Evolutionary conservation across 1,139 yeast species (phyloP).

Genomic region (Arxiozyma telluris): DNA sequence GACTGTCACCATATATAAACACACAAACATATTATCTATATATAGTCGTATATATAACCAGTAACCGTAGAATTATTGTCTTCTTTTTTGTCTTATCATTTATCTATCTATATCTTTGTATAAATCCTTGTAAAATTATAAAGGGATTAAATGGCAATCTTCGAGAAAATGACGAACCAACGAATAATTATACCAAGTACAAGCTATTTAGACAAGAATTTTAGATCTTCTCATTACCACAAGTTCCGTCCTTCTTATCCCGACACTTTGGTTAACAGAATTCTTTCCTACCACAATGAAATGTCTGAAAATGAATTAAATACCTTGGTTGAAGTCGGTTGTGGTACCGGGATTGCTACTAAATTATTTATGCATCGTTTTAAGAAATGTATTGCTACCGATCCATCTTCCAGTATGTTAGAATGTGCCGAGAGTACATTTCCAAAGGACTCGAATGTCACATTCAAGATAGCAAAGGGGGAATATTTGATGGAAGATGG

Average conservation of each 20-base stretch:
- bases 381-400: slow-evolving; percentile 54
- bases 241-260: slow-evolving; percentile 52
- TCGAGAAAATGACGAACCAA: too few species aligned
- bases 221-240: slow-evolving; percentile 45
- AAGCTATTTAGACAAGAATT: slow-evolving; percentile 32
- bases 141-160: too few species aligned
- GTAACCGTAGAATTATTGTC: too few species aligned
- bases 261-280: slow-evolving; percentile 15
- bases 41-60: too few species aligned
- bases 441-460: slow-evolving; percentile 5
- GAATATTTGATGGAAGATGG: slow-evolving; percentile 25
- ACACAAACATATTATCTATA: too few species aligned
- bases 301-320: too few species aligned
- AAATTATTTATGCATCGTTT: slow-evolving; percentile 35
- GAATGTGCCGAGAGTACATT: slow-evolving; percentile 34
- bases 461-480: slow-evolving; percentile 24
- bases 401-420: slow-evolving; percentile 57
- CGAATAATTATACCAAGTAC: slow-evolving; percentile 6
- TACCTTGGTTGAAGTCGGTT: too few species aligned
- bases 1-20: too few species aligned
- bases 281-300: too few species aligned
- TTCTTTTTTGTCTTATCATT: too few species aligned
- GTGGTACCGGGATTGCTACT: slow-evolving; percentile 55
- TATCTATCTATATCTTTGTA: too few species aligned
- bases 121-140: too few species aligned